Conservation (phyloP, 441 rosid genomes). For the Metrosideros polymorpha region DNA sequence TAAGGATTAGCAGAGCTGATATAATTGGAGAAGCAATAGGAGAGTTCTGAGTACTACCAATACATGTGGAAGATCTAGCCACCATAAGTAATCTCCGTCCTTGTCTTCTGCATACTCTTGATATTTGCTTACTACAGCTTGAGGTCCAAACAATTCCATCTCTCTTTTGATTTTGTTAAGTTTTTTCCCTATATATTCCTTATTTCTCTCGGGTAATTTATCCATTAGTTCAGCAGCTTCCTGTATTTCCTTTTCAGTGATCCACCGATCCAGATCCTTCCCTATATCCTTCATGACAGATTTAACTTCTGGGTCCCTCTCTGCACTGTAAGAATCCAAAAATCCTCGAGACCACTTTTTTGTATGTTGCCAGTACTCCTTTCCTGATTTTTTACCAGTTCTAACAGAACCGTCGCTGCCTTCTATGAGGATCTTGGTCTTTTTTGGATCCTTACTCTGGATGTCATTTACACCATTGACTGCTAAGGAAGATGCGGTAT, state of each 20-base stretch:
- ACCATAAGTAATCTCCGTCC: constrained; percentile 85
- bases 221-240: constrained; percentile 71
- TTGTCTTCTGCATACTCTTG: constrained; percentile 69
- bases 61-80: constrained; percentile 90
- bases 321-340: constrained; percentile 71
- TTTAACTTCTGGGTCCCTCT: constrained; percentile 77
- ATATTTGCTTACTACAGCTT: constrained; percentile 90
- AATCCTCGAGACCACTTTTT: constrained; percentile 92
- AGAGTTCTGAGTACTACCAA: constrained; percentile 38
- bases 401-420: constrained; percentile 81
- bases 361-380: constrained; percentile 90
- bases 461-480: constrained; percentile 12
- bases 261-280: constrained; percentile 89
- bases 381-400: constrained; percentile 75
- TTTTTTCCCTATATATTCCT: constrained; percentile 69
- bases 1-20: background rate
- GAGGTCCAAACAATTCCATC: constrained; percentile 89
- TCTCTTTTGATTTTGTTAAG: constrained; percentile 76
- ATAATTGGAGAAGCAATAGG: background rate
- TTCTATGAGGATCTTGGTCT: constrained; percentile 57
- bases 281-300: constrained; percentile 80
- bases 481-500: constrained; percentile 23
- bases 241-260: constrained; percentile 78
- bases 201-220: constrained; percentile 48
- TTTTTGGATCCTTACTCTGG: constrained; percentile 15